Evolutionary conservation across 2,329 filamentous ascomycete genomes (phyloP), one percentile per base, ranked within the genome.

Genomic region (Penicillium glabrum): DNA sequence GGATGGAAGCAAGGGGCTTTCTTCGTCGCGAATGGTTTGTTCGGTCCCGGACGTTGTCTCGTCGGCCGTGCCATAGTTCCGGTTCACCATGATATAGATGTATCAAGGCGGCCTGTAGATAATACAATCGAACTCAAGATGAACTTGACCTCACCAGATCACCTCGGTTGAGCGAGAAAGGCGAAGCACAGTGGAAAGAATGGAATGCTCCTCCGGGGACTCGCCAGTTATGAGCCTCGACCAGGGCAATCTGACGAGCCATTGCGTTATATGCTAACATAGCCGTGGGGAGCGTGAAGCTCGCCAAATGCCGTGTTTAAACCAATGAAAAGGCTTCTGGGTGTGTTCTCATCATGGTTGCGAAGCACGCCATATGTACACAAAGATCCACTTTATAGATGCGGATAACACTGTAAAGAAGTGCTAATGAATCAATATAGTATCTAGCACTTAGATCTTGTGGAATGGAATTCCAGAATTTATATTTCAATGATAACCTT

Each of bases 291-390:
- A 50, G n/a, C n/a, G n/a, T 50, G 33, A 41, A 19, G 16, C 3
- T 26, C 16, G 16, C 16, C 21, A 39, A 26, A 14, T 46, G 6
- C 19, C 33, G 16, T 33, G 5, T 16, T 14, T 19, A 24, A 26
- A 21, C 45, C 46, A 57, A 50, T 57, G 26, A 49, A 2, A 23
- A 14, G n/a, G 23, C 3, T 3, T 33, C 24, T 35, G 11, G 8
- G 10, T 16, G 49, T 57, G 57, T 62, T 56, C 54, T 65, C 61
- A 65, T 65, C 35, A 35, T 10, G 43, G 51, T 61, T 19, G 19
- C 35, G 46, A 59, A 65, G 61, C 63, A 65, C 63, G 61, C 51
- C 53, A 62, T 62, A 26, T 53, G 21, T 16, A 31, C 21, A 31
- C 23, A 8, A 19, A 31, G 45, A 23, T 33, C 27, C 46, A 31